Evolutionary conservation across 73 alveolate genomes (phyloP).

Genomic region (Durusdinium trenchii): DNA sequence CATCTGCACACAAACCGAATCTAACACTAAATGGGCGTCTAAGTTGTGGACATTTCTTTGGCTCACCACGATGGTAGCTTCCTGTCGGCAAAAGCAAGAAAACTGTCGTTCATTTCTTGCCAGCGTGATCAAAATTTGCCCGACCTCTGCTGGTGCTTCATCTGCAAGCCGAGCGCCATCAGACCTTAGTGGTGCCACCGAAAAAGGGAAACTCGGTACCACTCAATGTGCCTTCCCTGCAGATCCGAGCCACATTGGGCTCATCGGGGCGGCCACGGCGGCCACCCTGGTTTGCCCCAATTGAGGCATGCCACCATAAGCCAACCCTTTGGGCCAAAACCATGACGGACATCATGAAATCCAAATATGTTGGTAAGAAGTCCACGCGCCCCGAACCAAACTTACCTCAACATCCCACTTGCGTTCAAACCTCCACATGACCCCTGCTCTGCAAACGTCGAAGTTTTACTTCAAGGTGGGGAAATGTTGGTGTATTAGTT

Average conservation of each 20-base stretch:
- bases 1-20: background rate
- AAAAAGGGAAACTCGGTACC: background rate
- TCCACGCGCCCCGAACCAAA: too few relatives aligned
- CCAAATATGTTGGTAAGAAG: too few relatives aligned
- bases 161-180: conserved; percentile 21
- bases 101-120: background rate
- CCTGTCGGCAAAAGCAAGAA: background rate
- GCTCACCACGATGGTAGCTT: background rate
- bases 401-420: too few relatives aligned
- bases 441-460: too few relatives aligned
- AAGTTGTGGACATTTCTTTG: background rate
- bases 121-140: background rate
- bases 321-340: too few relatives aligned
- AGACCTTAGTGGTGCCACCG: background rate
- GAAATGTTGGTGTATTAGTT: too few relatives aligned
- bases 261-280: conserved; percentile 61
- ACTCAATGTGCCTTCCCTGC: too few relatives aligned
- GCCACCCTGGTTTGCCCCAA: conserved; percentile 50
- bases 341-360: too few relatives aligned
- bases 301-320: conserved; percentile 36
- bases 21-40: background rate
- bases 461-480: too few relatives aligned
- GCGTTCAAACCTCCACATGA: too few relatives aligned
- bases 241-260: conserved; percentile 9
- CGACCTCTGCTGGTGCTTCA: conserved; percentile 4